phyloP scores from a whole-genome alignment of 805 yeast genomes.

The Pichia eremophila region DNA sequence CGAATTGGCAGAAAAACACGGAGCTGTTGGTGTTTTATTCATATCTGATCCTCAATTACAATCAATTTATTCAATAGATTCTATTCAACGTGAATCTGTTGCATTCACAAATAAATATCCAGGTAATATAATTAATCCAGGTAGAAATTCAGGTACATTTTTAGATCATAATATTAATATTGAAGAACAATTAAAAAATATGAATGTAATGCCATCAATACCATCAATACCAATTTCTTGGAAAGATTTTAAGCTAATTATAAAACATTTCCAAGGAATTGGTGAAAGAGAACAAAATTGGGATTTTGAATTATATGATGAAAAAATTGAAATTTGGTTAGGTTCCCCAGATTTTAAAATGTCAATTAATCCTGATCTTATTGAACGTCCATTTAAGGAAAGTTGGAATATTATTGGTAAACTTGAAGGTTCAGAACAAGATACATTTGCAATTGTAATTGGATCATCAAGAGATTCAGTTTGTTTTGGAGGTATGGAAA shows the following conservation, averaged over 20 bases:
- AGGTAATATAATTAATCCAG: slow-evolving; percentile 78
- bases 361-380: slow-evolving; percentile 30
- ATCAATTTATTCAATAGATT: slow-evolving; percentile 28
- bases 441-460: slow-evolving; percentile 59
- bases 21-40: slow-evolving; percentile 61
- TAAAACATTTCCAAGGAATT: slow-evolving; percentile 26
- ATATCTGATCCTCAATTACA: slow-evolving; percentile 35
- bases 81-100: slow-evolving; percentile 48
- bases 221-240: slow-evolving; percentile 75
- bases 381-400: slow-evolving; percentile 46
- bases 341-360: slow-evolving; percentile 23
- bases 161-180: slow-evolving; percentile 31
- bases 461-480: slow-evolving; percentile 76
- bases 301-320: slow-evolving; percentile 22
- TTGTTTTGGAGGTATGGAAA: slow-evolving; percentile 62
- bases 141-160: slow-evolving; percentile 37
- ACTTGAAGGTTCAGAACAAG: slow-evolving; percentile 73
- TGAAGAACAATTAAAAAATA: slow-evolving; percentile 33
- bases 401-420: slow-evolving; percentile 75
- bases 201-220: slow-evolving; percentile 52
- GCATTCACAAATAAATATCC: slow-evolving; percentile 49
- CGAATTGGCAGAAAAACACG: slow-evolving; percentile 42
- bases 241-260: slow-evolving; percentile 48
- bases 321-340: slow-evolving; percentile 33
- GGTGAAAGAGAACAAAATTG: slow-evolving; percentile 32